phyloP scores from a whole-genome alignment of 495 filamentous ascomycete species.

The Elaphomyces granulatus region DNA sequence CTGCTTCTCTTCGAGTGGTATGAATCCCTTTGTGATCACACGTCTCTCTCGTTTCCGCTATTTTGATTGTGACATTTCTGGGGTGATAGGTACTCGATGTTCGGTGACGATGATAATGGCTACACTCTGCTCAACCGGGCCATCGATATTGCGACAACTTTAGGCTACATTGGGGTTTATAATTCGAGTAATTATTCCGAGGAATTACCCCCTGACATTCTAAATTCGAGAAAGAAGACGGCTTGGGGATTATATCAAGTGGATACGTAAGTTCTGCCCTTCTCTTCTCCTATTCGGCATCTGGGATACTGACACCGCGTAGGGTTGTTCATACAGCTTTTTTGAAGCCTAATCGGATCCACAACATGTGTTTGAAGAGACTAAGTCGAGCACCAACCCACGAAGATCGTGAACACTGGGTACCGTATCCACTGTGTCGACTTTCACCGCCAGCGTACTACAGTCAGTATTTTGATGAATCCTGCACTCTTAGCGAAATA shows the following conservation, averaged over 20 bases:
- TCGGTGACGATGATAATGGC: slow-evolving; percentile 26
- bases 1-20: slow-evolving; percentile 30
- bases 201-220: not conserved
- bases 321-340: slow-evolving; percentile 31
- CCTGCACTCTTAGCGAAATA: slow-evolving; percentile 28
- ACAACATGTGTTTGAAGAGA: slow-evolving; percentile 22
- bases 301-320: not conserved
- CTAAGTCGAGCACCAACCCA: slow-evolving; percentile 7
- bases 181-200: not conserved
- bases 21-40: not conserved
- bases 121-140: slow-evolving; percentile 32
- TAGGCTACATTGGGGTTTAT: slow-evolving; percentile 9
- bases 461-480: slow-evolving; percentile 26
- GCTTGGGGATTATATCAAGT: slow-evolving; percentile 34
- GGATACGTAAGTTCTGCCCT: slow-evolving; percentile 23
- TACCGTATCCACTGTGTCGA: slow-evolving; percentile 28
- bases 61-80: not conserved
- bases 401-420: slow-evolving; percentile 16
- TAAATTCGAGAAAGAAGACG: slow-evolving; percentile 19
- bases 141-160: slow-evolving; percentile 23
- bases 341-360: slow-evolving; percentile 24
- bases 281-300: not conserved
- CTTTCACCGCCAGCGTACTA: slow-evolving; percentile 18
- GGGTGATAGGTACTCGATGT: slow-evolving; percentile 29
- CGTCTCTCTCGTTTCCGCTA: not conserved